Base-by-base conservation (phyloP, 1,139 yeast genomes). In the Sugiyamaella grinbergsii region DNA sequence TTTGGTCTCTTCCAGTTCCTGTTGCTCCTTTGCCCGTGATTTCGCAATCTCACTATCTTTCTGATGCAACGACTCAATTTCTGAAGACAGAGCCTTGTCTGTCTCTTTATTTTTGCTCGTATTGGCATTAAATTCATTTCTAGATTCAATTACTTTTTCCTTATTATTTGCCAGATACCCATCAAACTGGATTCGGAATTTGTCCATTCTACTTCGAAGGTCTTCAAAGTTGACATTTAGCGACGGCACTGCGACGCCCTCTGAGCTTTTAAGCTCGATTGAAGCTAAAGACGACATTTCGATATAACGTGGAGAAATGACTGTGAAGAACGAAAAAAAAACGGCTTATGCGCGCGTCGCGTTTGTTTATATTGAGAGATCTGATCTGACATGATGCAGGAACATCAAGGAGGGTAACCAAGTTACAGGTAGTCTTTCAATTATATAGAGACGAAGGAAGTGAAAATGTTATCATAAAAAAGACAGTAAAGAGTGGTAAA, bases 111-210 rank as follows among this genome's bases (percentile, higher is more conserved):
- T 57, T 20, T 62, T 61, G 15, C 56, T 50, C 28, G 62, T 42
- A 19, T 57, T 47, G 48, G 53, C 53, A 18, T 60, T 49, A 45
- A 56, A 59, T 29, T 52, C 57, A 46, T 60, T 60, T 32, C 64
- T 47, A 18, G 59, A 56, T 15, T 57, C 58, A n/a, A 58, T 46
- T n/a, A 65, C 52, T 20, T 50, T 51, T 41, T 59, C 57, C 19
- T 63, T 53, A 26, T 58, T 63, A 18, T 42, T 46, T 15, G 54
- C 42, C 18, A 66, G 54, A 44, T 55, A 59, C 13, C 49, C 54
- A 32, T 64, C 65, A 51, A 66, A 63, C 19, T 52, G 52, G 5
- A 48, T 22, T 43, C 61, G 60, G 51, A 66, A 65, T 22, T 28
- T 37, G 44, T 62, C 66, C 63, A 65, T 60, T 5, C 63, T 61